Conservation (phyloP, 1,284 basidiomycete genomes). For the Rhizopogon parksii region DNA sequence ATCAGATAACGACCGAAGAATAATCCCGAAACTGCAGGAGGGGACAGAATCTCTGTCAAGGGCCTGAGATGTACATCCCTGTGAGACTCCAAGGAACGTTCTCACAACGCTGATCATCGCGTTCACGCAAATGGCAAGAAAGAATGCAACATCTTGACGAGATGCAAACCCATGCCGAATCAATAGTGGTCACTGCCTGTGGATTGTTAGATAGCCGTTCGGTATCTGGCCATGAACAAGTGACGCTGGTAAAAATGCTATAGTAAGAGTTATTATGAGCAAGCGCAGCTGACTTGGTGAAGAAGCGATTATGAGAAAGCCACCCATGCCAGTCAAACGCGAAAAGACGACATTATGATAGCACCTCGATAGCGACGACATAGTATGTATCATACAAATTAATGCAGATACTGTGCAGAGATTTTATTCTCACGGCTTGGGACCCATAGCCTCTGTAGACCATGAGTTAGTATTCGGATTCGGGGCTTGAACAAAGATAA, state of each 20-base stretch:
- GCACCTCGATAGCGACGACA: slow-evolving; percentile 9
- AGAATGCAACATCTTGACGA: not conserved
- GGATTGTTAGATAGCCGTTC: not conserved
- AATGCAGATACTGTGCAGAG: not conserved
- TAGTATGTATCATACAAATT: slow-evolving; percentile 2
- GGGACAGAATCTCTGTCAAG: not conserved
- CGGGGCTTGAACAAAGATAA: not conserved
- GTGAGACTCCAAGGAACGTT: not conserved
- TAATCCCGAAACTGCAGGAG: not conserved
- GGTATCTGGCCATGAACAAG: not conserved
- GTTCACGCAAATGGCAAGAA: not conserved
- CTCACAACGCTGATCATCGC: not conserved
- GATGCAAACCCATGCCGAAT: not conserved
- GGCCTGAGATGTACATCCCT: not conserved
- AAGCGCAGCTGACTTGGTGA: no score
- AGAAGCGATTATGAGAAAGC: not conserved
- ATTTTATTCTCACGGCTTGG: slow-evolving; percentile 21
- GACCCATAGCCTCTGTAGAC: slow-evolving; percentile 26
- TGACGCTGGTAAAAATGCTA: not conserved
- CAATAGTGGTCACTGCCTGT: not conserved
- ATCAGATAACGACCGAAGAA: not conserved
- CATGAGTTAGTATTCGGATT: not conserved
- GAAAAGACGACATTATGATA: slow-evolving; percentile 1
- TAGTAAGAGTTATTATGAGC: not conserved
- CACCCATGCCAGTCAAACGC: not conserved